Evolutionary conservation across 2,329 filamentous ascomycete genomes (phyloP).

Genomic region (Trichophyton benhamiae): DNA sequence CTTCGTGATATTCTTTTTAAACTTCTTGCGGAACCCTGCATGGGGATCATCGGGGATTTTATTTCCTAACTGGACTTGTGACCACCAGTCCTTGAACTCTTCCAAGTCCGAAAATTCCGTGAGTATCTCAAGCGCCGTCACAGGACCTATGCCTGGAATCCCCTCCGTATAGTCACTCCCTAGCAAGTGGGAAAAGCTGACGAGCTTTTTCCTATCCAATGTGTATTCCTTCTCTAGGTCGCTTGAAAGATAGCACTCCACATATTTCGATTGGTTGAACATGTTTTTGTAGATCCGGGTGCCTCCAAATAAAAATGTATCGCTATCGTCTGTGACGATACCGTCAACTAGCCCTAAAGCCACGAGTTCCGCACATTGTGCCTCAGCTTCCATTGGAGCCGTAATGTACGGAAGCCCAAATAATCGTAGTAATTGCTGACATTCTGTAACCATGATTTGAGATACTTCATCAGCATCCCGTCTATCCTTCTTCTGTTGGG

Average conservation of each 20-base stretch:
- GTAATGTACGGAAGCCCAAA: constrained; percentile 96
- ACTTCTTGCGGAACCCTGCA: constrained; percentile 65
- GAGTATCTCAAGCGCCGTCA: constrained; percentile 86
- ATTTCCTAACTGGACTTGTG: constrained; percentile 58
- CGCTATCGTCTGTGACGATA: constrained; percentile 93
- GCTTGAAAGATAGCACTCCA: constrained; percentile 78
- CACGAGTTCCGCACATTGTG: constrained; percentile 89
- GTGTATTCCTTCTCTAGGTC: constrained; percentile 86
- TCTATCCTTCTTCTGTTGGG: constrained; percentile 92
- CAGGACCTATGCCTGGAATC: constrained; percentile 77
- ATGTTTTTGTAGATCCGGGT: constrained; percentile 98
- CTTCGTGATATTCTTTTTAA: constrained; percentile 70
- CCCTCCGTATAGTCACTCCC: constrained; percentile 95
- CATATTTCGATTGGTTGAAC: constrained; percentile 97
- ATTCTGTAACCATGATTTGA: constrained; percentile 89
- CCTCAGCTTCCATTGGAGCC: constrained; percentile 97
- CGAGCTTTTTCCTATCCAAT: constrained; percentile 73
- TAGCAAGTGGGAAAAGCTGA: constrained; percentile 77
- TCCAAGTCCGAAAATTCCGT: constrained; percentile 67
- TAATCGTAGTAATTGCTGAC: constrained; percentile 74
- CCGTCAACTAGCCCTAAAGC: constrained; percentile 80
- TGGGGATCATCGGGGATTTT: constrained; percentile 46
- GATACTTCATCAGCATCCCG: constrained; percentile 95
- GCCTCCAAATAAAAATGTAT: constrained; percentile 92
- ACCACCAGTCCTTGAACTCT: constrained; percentile 84